A percentile compares a stretch with the other conserved stretches of the same genome.
Evolutionary conservation across 2,329 filamentous ascomycete genomes (phyloP).

Genomic region (Aspergillus sojae): DNA sequence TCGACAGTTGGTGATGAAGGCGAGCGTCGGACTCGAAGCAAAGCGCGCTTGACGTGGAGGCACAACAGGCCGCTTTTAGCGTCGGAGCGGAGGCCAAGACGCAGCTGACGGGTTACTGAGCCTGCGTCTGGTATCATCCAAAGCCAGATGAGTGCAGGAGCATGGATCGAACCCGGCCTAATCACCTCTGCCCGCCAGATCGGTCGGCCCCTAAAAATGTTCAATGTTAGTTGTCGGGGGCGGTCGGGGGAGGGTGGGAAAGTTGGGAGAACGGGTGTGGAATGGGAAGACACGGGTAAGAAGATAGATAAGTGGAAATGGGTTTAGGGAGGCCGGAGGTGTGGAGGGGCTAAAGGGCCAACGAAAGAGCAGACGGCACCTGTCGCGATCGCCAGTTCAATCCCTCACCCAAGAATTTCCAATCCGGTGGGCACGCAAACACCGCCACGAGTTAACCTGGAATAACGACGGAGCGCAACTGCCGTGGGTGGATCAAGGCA

Average conservation of each 20-base stretch:
- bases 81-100: constrained; percentile 40
- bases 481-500: constrained; percentile 27
- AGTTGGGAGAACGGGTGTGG: constrained; percentile 16
- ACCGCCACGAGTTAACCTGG: not conserved
- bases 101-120: constrained; percentile 37
- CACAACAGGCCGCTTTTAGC: constrained; percentile 37
- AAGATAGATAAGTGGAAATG: constrained; percentile 12
- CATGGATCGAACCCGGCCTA: constrained; percentile 37
- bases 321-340: constrained; percentile 27
- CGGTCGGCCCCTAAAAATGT: constrained; percentile 23
- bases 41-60: constrained; percentile 35
- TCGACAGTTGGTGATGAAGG: constrained; percentile 18
- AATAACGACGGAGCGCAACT: constrained; percentile 21
- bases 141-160: constrained; percentile 30
- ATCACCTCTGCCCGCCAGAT: constrained; percentile 29
- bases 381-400: constrained; percentile 26
- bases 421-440: not conserved
- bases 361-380: constrained; percentile 21
- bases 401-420: constrained; percentile 11
- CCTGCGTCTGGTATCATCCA: constrained; percentile 34
- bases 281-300: constrained; percentile 6
- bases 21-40: constrained; percentile 25
- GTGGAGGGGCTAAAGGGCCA: constrained; percentile 39
- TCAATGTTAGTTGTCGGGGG: constrained; percentile 13
- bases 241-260: not conserved